Evolutionary conservation across 768 basidiomycete species (phyloP), one percentile per base, ranked within the genome.

Genomic region (Boletellus ananas): DNA sequence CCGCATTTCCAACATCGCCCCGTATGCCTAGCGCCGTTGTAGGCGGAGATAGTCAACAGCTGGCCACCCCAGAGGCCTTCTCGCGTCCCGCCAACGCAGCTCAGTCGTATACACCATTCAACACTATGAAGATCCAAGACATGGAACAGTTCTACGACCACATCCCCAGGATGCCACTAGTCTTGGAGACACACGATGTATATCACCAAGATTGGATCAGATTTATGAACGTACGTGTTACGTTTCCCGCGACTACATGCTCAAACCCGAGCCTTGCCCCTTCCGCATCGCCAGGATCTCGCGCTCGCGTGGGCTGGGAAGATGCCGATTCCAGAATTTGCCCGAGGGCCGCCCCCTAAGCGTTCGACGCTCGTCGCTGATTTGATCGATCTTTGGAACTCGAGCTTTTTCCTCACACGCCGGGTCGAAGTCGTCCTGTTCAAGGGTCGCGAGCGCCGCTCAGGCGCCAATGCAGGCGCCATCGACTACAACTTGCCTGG

Each of bases 371-470:
- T 90, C 40, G 69, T 80, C 11, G 79, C 79, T n/a, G 85, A 89
- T 62, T 75, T 92, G 27, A 72, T 92, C 55, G 81, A 90, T 54
- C 70, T 87, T 25, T 93, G 90, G 90, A 92, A 92, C 63, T 63
- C 70, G 27, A 80, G 79, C 9, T 93, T 90, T 70, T 90, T 90
- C 76, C 62, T 77, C 49, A 69, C 75, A 33, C 87, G 90, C 39
- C 84, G 85, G 17, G 79, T 87, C n/a, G 90, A 93, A 58, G 70
- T 89, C 41, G 76, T 89, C 33, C 73, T 93, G n/a, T 92, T 80
- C 74, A 87, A 83, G 63, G 90, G 90, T 37, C 79, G 77, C 41
- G 83, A 89, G 66, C 80, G 87, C 33, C 83, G 85, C 54, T 83
- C 87, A n/a, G 89, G 90, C 3, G 72, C 73, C 6, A 69, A 68